Percentiles rank a stretch among this genome's conserved stretches.
These are phyloP conservation scores for Tulasnella sp. DNA, from an alignment of 768 basidiomycete species.

Conservation along the genomic window DNA sequence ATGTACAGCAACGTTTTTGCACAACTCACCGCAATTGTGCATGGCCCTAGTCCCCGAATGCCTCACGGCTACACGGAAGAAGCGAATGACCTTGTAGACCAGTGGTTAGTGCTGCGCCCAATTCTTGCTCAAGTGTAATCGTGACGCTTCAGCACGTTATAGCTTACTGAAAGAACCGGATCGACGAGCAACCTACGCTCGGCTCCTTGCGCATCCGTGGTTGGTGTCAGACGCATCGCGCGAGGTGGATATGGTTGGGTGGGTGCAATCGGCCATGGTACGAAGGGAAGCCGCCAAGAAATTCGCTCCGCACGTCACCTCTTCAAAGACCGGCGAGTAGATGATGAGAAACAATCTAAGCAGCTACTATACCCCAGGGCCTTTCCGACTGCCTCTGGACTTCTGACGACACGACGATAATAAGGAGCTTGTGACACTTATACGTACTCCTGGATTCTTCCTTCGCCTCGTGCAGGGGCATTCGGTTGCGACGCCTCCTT, in stretches of 20 bases:
- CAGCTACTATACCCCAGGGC: too few relatives aligned
- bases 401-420: too few relatives aligned
- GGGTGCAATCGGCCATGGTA: conserved; percentile 45
- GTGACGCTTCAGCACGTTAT: background rate
- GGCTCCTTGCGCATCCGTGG: conserved; percentile 76
- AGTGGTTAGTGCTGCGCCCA: conserved; percentile 35
- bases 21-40: conserved; percentile 90
- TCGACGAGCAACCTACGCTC: conserved; percentile 66
- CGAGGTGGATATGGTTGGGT: conserved; percentile 71
- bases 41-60: conserved; percentile 81
- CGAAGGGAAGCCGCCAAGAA: conserved; percentile 18
- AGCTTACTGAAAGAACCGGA: conserved; percentile 65
- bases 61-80: conserved; percentile 55
- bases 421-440: too few relatives aligned
- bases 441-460: too few relatives aligned
- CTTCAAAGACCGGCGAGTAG: too few relatives aligned
- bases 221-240: conserved; percentile 45
- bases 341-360: too few relatives aligned
- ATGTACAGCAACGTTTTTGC: conserved; percentile 96
- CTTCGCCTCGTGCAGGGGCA: too few relatives aligned
- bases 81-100: conserved; percentile 71
- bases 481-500: too few relatives aligned
- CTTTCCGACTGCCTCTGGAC: too few relatives aligned
- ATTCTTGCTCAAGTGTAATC: background rate
- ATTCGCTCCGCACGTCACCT: too few relatives aligned